Evolutionary conservation across 164 flowering plant species (phyloP).

Genomic region (Vitis rupestris): DNA sequence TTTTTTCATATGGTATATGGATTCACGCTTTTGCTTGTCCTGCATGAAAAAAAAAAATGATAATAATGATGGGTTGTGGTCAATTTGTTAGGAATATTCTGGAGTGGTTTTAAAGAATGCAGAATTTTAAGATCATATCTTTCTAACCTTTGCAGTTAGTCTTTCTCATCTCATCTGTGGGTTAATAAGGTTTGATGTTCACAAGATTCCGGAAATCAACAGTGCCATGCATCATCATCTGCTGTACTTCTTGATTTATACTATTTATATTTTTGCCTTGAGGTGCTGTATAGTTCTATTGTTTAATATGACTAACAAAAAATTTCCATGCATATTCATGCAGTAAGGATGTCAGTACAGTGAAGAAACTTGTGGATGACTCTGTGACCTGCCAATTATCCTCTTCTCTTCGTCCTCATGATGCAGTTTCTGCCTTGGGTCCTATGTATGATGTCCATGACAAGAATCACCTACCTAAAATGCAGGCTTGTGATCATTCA

Average conservation of each 20-base stretch:
- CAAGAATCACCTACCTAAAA: conserved; percentile 79
- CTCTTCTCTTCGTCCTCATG: conserved; percentile 94
- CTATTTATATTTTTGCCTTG: background rate
- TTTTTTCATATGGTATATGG: background rate
- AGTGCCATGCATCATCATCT: background rate
- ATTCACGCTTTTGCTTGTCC: background rate
- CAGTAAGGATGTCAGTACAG: conserved; percentile 98
- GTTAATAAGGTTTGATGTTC: background rate
- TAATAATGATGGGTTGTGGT: background rate
- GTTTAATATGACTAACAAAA: background rate
- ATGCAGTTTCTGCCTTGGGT: conserved; percentile 99
- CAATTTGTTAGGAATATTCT: background rate
- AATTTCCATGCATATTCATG: conserved; percentile 19
- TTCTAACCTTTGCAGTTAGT: background rate
- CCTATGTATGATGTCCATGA: conserved; percentile 98
- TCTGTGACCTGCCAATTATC: conserved; percentile 71
- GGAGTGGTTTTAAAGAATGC: background rate
- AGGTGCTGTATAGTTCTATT: background rate
- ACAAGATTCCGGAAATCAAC: background rate
- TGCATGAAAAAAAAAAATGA: background rate
- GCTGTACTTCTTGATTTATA: background rate
- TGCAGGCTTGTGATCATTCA: conserved; percentile 66
- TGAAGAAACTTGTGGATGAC: conserved; percentile 92
- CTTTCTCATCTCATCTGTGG: background rate
- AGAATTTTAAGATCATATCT: background rate